Evolutionary conservation across 306 rosid species (phyloP).

Genomic region (Erythrophleum fordii): DNA sequence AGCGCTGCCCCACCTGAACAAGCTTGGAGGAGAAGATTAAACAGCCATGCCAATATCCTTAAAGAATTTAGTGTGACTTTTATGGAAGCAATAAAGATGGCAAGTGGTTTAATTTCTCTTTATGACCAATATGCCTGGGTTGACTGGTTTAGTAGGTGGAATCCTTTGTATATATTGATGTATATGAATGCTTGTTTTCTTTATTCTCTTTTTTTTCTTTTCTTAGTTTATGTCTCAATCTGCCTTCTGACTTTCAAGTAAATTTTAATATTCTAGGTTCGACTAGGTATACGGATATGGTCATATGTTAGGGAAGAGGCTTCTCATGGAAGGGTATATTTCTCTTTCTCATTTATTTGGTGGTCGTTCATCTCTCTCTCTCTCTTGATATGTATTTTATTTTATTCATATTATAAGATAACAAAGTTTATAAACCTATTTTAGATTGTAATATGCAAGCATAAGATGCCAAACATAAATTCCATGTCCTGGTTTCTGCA

Average conservation of each 20-base stretch:
- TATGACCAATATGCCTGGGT: constrained; percentile 14
- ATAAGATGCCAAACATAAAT: constrained; percentile 24
- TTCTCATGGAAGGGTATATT: constrained; percentile 97
- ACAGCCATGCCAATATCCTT: constrained; percentile 90
- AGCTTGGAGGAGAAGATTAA: constrained; percentile 97
- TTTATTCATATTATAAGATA: neutral
- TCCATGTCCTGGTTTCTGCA: constrained; percentile 49
- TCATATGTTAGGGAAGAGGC: constrained; percentile 99
- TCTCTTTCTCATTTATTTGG: constrained; percentile 23
- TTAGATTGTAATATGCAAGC: constrained; percentile 22
- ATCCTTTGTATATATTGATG: constrained; percentile 17
- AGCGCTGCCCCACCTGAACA: constrained; percentile 97
- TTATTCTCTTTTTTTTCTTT: neutral
- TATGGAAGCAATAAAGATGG: constrained; percentile 95
- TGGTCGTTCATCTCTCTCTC: constrained; percentile 16
- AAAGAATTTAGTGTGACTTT: constrained; percentile 94
- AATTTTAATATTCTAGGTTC: constrained; percentile 64
- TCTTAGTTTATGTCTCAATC: constrained; percentile 1
- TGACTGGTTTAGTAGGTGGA: constrained; percentile 27
- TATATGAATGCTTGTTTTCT: constrained; percentile 6
- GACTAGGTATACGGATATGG: constrained; percentile 92
- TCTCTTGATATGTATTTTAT: neutral
- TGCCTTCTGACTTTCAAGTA: constrained; percentile 29
- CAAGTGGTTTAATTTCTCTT: constrained; percentile 46
- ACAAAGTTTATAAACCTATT: neutral